Percentiles rank a stretch among this genome's conserved stretches.
Conservation (phyloP, 2,329 filamentous ascomycete species). For the Penicillium italicum region DNA sequence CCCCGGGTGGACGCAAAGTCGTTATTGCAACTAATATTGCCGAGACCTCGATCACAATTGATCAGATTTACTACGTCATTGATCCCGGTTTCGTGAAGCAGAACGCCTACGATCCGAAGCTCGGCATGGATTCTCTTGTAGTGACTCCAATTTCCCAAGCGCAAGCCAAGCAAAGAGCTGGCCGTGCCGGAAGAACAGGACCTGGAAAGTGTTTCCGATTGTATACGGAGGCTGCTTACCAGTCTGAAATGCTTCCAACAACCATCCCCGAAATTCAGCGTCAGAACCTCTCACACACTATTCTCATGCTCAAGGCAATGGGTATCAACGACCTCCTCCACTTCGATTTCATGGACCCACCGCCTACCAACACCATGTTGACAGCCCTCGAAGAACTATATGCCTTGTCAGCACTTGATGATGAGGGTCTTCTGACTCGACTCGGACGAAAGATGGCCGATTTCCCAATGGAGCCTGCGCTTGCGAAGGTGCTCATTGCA, state of each 20-base stretch:
- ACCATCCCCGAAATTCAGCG: conserved; percentile 95
- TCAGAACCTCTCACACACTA: conserved; percentile 87
- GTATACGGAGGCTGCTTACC: conserved; percentile 92
- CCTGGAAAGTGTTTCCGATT: conserved; percentile 94
- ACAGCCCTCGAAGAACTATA: conserved; percentile 95
- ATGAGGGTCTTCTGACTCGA: conserved; percentile 89
- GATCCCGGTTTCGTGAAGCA: conserved; percentile 98
- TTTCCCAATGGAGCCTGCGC: conserved; percentile 92
- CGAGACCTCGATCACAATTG: conserved; percentile 96
- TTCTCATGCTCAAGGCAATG: conserved; percentile 98
- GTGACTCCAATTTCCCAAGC: conserved; percentile 96
- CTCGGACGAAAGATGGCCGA: conserved; percentile 96
- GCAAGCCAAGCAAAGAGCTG: conserved; percentile 89
- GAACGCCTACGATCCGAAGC: conserved; percentile 92
- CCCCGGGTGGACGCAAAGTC: conserved; percentile 80
- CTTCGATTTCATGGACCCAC: conserved; percentile 99
- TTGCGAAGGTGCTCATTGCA: conserved; percentile 86
- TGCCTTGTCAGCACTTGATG: conserved; percentile 83
- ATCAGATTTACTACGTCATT: conserved; percentile 95
- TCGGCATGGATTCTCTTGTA: conserved; percentile 95
- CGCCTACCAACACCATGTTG: conserved; percentile 95
- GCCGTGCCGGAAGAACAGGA: conserved; percentile 87
- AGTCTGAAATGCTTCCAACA: conserved; percentile 94
- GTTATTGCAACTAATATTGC: conserved; percentile 98
- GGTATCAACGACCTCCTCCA: conserved; percentile 96